These are phyloP conservation scores for Leccinum pseudoinsigne DNA, from an alignment of 1,284 basidiomycete genomes.

Conservation along the genomic window DNA sequence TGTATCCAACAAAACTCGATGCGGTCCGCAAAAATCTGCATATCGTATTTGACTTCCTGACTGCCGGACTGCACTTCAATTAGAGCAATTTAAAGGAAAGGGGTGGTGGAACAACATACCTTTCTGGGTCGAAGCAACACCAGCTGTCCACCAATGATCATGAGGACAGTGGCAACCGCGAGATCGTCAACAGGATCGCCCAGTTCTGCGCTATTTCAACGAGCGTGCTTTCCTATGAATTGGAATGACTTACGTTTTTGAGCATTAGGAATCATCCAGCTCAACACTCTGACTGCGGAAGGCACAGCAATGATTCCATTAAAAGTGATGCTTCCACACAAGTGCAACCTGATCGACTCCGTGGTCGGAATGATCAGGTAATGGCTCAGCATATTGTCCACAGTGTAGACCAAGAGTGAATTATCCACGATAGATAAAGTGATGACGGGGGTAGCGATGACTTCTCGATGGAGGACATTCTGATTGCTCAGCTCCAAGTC, in stretches of 20 bases:
- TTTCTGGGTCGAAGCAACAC: conserved; percentile 85
- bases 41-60: conserved; percentile 95
- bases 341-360: conserved; percentile 81
- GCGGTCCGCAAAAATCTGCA: conserved; percentile 94
- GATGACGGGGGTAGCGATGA: conserved; percentile 77
- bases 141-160: conserved; percentile 94
- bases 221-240: not conserved
- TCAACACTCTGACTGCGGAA: conserved; percentile 84
- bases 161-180: conserved; percentile 91
- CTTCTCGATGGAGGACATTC: conserved; percentile 83
- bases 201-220: conserved; percentile 55
- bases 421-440: conserved; percentile 94
- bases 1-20: conserved; percentile 99
- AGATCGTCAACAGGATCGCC: conserved; percentile 96
- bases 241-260: conserved; percentile 76
- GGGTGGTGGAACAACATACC: conserved; percentile 38
- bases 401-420: conserved; percentile 94
- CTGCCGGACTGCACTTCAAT: conserved; percentile 58
- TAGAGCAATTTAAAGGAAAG: conserved; percentile 3
- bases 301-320: conserved; percentile 89
- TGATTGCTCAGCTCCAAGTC: conserved; percentile 89
- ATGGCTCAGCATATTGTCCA: conserved; percentile 95
- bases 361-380: conserved; percentile 88
- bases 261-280: conserved; percentile 94
- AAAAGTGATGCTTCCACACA: conserved; percentile 96